These are phyloP conservation scores for Condylostoma magnum DNA, from an alignment of 169 alveolate species.

Conservation along the genomic window DNA sequence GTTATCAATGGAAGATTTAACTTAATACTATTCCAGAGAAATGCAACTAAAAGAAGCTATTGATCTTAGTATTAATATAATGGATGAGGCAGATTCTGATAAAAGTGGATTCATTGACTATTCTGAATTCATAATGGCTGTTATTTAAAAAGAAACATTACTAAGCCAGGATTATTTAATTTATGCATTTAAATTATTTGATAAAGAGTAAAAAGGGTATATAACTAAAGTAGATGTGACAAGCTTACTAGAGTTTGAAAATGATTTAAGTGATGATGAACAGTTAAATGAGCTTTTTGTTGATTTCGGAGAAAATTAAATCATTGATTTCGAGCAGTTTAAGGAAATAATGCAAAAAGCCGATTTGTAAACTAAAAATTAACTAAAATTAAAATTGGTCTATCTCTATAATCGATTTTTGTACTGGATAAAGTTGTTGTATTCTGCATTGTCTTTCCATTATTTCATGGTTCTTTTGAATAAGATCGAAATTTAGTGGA, in stretches of 20 bases:
- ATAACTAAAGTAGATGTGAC: conserved; percentile 4
- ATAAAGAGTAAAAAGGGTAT: conserved; percentile 2
- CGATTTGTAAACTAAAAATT: too few relatives aligned
- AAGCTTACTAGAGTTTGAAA: neutral
- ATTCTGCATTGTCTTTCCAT: neutral
- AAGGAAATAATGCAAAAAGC: too few relatives aligned
- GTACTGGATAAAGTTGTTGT: neutral
- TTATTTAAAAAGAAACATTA: neutral
- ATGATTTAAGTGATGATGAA: neutral
- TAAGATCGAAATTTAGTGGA: neutral
- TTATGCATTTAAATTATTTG: conserved; percentile 6
- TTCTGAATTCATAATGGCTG: neutral
- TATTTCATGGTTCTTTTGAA: neutral
- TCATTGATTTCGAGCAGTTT: too few relatives aligned
- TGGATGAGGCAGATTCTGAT: conserved; percentile 12
- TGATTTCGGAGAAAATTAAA: too few relatives aligned
- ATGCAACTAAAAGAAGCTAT: neutral
- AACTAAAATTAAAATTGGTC: too few relatives aligned
- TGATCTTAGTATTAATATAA: neutral
- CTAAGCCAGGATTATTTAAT: neutral
- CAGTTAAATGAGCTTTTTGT: too few relatives aligned
- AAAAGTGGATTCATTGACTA: conserved; percentile 4
- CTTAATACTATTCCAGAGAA: neutral
- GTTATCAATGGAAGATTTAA: neutral
- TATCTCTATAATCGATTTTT: conserved; percentile 14